phyloP scores from a whole-genome alignment of 441 rosid genomes.

The Populus trichocarpa region DNA sequence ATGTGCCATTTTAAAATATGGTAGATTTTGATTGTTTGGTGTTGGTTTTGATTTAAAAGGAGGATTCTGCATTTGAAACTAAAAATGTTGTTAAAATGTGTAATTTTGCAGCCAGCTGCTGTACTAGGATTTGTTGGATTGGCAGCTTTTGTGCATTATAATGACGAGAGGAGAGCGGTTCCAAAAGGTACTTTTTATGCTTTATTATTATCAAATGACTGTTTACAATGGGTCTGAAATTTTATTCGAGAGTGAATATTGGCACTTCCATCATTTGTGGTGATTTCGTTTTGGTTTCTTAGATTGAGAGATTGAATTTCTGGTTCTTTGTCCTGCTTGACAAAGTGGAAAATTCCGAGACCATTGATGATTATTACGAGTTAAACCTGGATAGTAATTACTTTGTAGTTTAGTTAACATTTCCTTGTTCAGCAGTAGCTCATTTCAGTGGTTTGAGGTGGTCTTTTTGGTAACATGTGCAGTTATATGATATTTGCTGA shows the following conservation, averaged over 20 bases:
- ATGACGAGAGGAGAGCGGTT: constrained; percentile 73
- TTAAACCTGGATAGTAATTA: neutral
- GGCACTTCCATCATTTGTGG: neutral
- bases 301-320: neutral
- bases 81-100: neutral
- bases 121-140: constrained; percentile 59
- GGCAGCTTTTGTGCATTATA: constrained; percentile 48
- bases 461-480: neutral
- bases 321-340: neutral
- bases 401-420: neutral
- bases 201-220: neutral
- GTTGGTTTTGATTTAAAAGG: neutral
- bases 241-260: neutral
- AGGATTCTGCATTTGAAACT: neutral
- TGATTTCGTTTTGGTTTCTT: neutral
- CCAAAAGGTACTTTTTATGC: constrained; percentile 44
- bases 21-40: neutral
- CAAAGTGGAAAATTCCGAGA: neutral
- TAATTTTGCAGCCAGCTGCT: constrained; percentile 53
- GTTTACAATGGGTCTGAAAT: neutral
- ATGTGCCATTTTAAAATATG: neutral
- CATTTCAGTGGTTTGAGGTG: neutral
- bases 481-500: neutral
- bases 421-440: neutral
- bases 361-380: neutral